phyloP scores from a whole-genome alignment of 73 alveolate species.

The Blepharisma japonicum region DNA sequence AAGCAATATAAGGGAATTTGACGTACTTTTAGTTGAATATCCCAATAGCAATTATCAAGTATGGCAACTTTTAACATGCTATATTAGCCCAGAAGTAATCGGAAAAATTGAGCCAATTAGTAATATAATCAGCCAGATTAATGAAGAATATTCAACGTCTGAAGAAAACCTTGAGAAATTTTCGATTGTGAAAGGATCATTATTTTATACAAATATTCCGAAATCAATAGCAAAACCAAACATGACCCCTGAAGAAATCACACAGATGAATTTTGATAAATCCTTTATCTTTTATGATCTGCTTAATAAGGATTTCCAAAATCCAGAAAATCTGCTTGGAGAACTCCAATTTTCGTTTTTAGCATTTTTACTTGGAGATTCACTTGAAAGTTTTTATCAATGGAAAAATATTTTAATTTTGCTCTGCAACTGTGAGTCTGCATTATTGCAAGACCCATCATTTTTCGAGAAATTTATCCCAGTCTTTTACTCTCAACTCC shows the following conservation, averaged over 20 bases:
- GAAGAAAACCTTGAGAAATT: slow-evolving; percentile 27
- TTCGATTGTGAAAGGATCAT: slow-evolving; percentile 14
- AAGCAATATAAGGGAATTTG: slow-evolving; percentile 52
- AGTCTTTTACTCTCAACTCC: slow-evolving; percentile 38
- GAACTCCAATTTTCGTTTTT: slow-evolving; percentile 61
- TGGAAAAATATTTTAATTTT: slow-evolving; percentile 53
- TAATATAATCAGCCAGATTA: slow-evolving; percentile 31
- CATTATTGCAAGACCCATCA: not conserved
- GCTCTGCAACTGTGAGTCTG: slow-evolving; percentile 38
- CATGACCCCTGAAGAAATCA: slow-evolving; percentile 34
- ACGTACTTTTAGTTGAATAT: slow-evolving; percentile 44
- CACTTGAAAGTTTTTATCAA: slow-evolving; percentile 53
- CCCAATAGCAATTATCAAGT: slow-evolving; percentile 23
- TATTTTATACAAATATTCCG: slow-evolving; percentile 45
- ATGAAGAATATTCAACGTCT: slow-evolving; percentile 34
- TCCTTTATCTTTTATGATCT: slow-evolving; percentile 31
- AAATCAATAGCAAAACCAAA: slow-evolving; percentile 37
- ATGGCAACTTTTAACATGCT: slow-evolving; percentile 49
- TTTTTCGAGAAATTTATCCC: slow-evolving; percentile 45
- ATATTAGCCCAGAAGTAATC: slow-evolving; percentile 34
- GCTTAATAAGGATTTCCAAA: not conserved
- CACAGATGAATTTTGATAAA: slow-evolving; percentile 52
- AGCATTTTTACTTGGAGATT: slow-evolving; percentile 50
- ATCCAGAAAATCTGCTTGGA: slow-evolving; percentile 43
- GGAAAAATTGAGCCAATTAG: slow-evolving; percentile 44